These are phyloP conservation scores for Phytophthora meadii DNA, from an alignment of 352 stramenopile genomes.

Conservation along the genomic window DNA sequence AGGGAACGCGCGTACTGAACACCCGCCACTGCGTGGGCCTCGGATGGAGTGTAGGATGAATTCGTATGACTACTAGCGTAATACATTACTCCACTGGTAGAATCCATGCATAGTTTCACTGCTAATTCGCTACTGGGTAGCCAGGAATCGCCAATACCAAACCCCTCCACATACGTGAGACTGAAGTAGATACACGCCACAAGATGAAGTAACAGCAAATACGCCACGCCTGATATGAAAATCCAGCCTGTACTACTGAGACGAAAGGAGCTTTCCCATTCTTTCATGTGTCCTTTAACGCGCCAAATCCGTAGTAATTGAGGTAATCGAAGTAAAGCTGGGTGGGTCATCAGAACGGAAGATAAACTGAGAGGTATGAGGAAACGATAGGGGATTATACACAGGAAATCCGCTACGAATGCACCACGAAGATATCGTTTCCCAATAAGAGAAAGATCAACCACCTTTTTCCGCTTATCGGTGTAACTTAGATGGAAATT, in stretches of 20 bases:
- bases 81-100: slow-evolving; percentile 2
- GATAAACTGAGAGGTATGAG: slow-evolving; percentile 19
- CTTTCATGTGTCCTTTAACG: slow-evolving; percentile 36
- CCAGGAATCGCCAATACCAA: slow-evolving; percentile 32
- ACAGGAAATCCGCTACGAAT: slow-evolving; percentile 49
- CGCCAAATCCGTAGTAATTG: slow-evolving; percentile 47
- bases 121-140: slow-evolving; percentile 33
- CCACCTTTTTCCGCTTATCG: slow-evolving; percentile 34
- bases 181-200: slow-evolving; percentile 44
- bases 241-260: slow-evolving; percentile 17
- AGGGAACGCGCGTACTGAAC: slow-evolving; percentile 50
- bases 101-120: neutral
- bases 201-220: slow-evolving; percentile 39
- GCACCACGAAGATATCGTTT: slow-evolving; percentile 32
- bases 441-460: slow-evolving; percentile 29
- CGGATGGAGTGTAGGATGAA: slow-evolving; percentile 11
- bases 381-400: slow-evolving; percentile 49
- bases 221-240: slow-evolving; percentile 12
- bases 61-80: slow-evolving; percentile 2
- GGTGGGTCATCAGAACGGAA: slow-evolving; percentile 8
- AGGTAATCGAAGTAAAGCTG: slow-evolving; percentile 42
- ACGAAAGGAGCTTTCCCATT: slow-evolving; percentile 41
- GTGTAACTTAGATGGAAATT: slow-evolving; percentile 52
- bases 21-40: slow-evolving; percentile 10
- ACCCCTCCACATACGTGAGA: slow-evolving; percentile 45